Percentiles rank a stretch among this genome's conserved stretches.
phyloP scores from a whole-genome alignment of 2,329 filamentous ascomycete genomes.

The Allantophomopsis cytisporea region DNA sequence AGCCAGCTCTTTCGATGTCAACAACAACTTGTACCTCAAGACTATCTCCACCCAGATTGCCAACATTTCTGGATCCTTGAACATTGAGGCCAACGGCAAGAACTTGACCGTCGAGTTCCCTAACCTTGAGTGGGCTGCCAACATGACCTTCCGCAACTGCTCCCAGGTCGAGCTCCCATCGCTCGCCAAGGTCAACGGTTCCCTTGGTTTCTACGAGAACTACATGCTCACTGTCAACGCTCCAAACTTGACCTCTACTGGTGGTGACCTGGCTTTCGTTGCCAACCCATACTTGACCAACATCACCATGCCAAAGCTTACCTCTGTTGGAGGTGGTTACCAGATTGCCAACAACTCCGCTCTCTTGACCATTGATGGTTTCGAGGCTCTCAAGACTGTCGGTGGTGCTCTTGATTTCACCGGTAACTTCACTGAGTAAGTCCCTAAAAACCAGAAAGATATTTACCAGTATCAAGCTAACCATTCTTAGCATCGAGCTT shows the following conservation, averaged over 20 bases:
- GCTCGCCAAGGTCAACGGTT: conserved; percentile 60
- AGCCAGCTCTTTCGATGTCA: conserved; percentile 65
- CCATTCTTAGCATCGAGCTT: conserved; percentile 47
- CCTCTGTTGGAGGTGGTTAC: conserved; percentile 62
- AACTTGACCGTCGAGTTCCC: conserved; percentile 60
- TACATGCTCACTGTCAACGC: conserved; percentile 45
- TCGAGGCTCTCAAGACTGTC: conserved; percentile 55
- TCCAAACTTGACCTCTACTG: conserved; percentile 58
- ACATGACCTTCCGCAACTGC: conserved; percentile 74
- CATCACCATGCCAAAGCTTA: conserved; percentile 60
- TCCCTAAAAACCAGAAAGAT: conserved; percentile 10
- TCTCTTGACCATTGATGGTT: conserved; percentile 49
- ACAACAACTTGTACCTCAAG: conserved; percentile 78
- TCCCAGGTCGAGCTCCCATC: conserved; percentile 61
- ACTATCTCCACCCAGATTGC: conserved; percentile 64
- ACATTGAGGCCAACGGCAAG: conserved; percentile 68
- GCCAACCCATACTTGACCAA: conserved; percentile 53
- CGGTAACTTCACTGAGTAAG: conserved; percentile 75
- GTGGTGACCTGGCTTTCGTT: conserved; percentile 48
- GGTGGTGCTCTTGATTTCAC: conserved; percentile 73
- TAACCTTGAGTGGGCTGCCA: conserved; percentile 64
- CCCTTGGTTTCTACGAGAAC: conserved; percentile 74
- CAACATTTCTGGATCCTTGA: conserved; percentile 59
- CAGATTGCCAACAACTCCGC: conserved; percentile 83
- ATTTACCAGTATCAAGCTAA: conserved; percentile 14